A percentile compares a stretch with the other conserved stretches of the same genome.
These are phyloP conservation scores for Perkinsus chesapeaki DNA, from an alignment of 169 alveolate genomes.

Conservation along the genomic window DNA sequence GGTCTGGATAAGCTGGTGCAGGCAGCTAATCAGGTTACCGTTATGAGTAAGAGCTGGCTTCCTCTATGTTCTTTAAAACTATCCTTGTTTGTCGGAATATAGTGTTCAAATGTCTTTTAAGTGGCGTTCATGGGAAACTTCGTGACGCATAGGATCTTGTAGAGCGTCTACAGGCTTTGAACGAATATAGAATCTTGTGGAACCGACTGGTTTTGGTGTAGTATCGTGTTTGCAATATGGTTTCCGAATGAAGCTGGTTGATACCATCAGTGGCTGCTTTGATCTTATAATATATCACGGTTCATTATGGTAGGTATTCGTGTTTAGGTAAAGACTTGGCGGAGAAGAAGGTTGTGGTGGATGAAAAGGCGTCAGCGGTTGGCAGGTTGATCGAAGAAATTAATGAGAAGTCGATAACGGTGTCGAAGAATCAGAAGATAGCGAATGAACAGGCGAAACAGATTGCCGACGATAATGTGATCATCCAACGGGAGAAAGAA, in stretches of 20 bases:
- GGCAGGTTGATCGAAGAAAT: slow-evolving; percentile 68
- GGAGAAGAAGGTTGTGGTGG: slow-evolving; percentile 73
- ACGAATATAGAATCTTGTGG: too few relatives aligned
- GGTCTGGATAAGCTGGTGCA: slow-evolving; percentile 79
- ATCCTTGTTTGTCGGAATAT: not conserved
- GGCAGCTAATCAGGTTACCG: slow-evolving; percentile 74
- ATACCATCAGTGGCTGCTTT: not conserved
- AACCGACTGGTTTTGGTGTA: too few relatives aligned
- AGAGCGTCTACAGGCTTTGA: too few relatives aligned
- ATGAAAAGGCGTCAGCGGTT: slow-evolving; percentile 67
- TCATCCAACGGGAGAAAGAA: slow-evolving; percentile 53
- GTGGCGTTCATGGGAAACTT: too few relatives aligned
- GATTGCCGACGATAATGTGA: slow-evolving; percentile 42
- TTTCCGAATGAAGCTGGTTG: too few relatives aligned
- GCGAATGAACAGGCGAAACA: slow-evolving; percentile 56
- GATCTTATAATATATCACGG: not conserved
- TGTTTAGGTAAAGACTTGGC: slow-evolving; percentile 60
- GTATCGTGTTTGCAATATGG: too few relatives aligned
- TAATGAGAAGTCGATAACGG: slow-evolving; percentile 67
- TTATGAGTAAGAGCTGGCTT: slow-evolving; percentile 7
- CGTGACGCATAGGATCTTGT: too few relatives aligned
- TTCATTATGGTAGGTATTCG: not conserved
- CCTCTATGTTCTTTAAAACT: not conserved
- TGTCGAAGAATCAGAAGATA: slow-evolving; percentile 58
- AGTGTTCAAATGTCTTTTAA: too few relatives aligned